Percentiles rank a stretch among this genome's conserved stretches.
phyloP scores from a whole-genome alignment of 805 yeast species.

The Starmerella lactis-condensi region DNA sequence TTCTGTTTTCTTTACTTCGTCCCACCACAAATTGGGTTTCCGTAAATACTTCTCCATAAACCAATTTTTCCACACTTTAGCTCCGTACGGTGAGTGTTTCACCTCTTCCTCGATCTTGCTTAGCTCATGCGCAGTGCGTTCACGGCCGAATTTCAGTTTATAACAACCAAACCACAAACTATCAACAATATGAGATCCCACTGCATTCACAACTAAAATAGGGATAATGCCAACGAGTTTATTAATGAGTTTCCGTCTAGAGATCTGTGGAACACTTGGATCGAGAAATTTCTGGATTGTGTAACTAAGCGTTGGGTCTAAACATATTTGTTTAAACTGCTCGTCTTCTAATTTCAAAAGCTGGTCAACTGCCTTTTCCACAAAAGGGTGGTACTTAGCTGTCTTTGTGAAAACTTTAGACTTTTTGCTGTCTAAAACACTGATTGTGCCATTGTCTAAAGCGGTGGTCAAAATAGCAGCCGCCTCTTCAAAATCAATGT shows the following conservation, averaged over 20 bases:
- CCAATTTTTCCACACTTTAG: conserved; percentile 93
- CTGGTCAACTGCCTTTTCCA: conserved; percentile 32
- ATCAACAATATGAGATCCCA: conserved; percentile 83
- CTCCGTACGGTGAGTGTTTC: conserved; percentile 74
- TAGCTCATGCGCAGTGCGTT: conserved; percentile 59
- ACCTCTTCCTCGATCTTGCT: conserved; percentile 40
- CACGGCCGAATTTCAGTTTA: conserved; percentile 66
- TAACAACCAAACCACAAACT: conserved; percentile 63
- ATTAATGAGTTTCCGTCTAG: conserved; percentile 54
- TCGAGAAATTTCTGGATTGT: conserved; percentile 52
- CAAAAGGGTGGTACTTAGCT: conserved; percentile 45
- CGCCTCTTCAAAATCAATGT: conserved; percentile 10
- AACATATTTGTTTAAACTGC: conserved; percentile 52
- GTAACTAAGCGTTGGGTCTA: conserved; percentile 80
- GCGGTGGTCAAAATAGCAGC: conserved; percentile 15
- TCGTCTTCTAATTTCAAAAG: conserved; percentile 28
- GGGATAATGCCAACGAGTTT: conserved; percentile 36
- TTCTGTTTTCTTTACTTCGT: conserved; percentile 20
- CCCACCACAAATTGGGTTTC: conserved; percentile 70
- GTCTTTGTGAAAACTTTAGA: conserved; percentile 44
- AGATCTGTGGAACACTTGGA: conserved; percentile 30
- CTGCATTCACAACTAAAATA: conserved; percentile 58
- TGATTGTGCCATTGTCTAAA: conserved; percentile 11
- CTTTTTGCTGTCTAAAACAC: conserved; percentile 9
- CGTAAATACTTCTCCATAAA: conserved; percentile 58